Percentiles rank a stretch among this genome's conserved stretches.
Conservation (phyloP, 495 filamentous ascomycete genomes). For the Hypoxylon cercidicola region DNA sequence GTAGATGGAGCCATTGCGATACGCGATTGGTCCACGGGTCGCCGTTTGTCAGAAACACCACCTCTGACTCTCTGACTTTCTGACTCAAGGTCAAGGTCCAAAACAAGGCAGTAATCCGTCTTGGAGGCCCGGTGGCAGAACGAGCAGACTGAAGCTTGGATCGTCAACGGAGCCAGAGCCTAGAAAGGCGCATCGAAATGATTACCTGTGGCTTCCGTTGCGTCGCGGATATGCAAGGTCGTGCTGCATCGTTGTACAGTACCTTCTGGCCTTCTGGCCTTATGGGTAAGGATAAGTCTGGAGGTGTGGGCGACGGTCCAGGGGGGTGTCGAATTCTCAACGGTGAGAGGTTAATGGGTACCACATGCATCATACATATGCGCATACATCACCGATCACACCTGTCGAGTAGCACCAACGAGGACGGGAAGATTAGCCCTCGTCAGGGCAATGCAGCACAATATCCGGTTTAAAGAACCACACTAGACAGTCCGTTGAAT, state of each 20-base stretch:
- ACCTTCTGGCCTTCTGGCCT: conserved; percentile 36
- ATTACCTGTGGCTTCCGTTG: conserved; percentile 34
- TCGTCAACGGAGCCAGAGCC: conserved; percentile 17
- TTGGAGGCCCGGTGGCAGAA: conserved; percentile 4
- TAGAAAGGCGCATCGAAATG: conserved; percentile 37
- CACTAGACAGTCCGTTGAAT: not conserved
- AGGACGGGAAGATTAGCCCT: conserved; percentile 33
- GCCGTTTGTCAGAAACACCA: conserved; percentile 10
- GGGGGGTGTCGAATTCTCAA: conserved; percentile 32
- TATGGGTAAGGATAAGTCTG: conserved; percentile 47
- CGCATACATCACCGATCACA: conserved; percentile 40
- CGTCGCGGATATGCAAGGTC: conserved; percentile 45
- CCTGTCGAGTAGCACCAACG: conserved; percentile 32
- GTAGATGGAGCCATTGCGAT: conserved; percentile 3
- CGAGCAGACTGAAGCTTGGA: conserved; percentile 18
- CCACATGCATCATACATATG: conserved; percentile 36
- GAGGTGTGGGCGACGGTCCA: conserved; percentile 37
- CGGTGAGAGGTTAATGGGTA: conserved; percentile 41
- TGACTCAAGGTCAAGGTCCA: conserved; percentile 21
- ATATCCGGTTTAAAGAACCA: conserved; percentile 29
- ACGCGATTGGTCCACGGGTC: conserved; percentile 24
- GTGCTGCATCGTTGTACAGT: conserved; percentile 37
- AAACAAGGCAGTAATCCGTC: conserved; percentile 23
- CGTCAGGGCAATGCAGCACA: conserved; percentile 29
- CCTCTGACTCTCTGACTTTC: conserved; percentile 1